Percentiles rank a stretch among this genome's conserved stretches.
Conservation (phyloP, 73 alveolate species). For the Blepharisma japonicum region DNA sequence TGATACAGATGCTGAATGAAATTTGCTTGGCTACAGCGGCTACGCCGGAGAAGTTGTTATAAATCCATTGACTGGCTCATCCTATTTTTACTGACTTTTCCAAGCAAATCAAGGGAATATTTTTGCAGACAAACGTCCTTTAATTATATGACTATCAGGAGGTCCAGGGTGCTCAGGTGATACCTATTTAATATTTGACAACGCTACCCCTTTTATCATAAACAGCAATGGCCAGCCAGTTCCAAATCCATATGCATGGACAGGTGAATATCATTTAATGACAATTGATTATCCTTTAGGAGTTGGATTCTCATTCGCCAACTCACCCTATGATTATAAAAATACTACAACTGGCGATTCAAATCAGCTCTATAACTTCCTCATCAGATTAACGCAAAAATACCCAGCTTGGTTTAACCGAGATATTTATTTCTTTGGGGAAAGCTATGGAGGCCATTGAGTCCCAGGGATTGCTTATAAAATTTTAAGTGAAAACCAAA, state of each 20-base stretch:
- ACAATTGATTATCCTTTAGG: constrained; percentile 59
- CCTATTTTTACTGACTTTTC: background rate
- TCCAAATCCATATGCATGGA: background rate
- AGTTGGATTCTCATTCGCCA: constrained; percentile 43
- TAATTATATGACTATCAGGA: constrained; percentile 78
- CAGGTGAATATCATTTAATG: constrained; percentile 45
- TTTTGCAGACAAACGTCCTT: background rate
- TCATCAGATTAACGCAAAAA: constrained; percentile 47
- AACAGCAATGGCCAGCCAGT: background rate
- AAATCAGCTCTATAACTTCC: constrained; percentile 27
- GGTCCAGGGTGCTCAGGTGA: constrained; percentile 87
- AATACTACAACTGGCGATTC: background rate
- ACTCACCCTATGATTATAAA: background rate
- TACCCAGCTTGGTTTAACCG: constrained; percentile 58
- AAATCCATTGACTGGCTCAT: background rate
- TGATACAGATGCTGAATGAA: constrained; percentile 9
- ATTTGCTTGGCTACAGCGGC: background rate
- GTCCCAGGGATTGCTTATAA: constrained; percentile 63
- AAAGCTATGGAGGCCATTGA: constrained; percentile 83
- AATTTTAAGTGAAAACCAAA: constrained; percentile 36
- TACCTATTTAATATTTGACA: constrained; percentile 58
- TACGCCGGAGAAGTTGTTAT: background rate
- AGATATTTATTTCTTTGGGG: constrained; percentile 73
- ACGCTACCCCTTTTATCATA: constrained; percentile 63
- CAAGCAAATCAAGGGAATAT: background rate